phyloP scores from a whole-genome alignment of 176 grass and related monocot species.

The Rhipidocladum racemiflorum region DNA sequence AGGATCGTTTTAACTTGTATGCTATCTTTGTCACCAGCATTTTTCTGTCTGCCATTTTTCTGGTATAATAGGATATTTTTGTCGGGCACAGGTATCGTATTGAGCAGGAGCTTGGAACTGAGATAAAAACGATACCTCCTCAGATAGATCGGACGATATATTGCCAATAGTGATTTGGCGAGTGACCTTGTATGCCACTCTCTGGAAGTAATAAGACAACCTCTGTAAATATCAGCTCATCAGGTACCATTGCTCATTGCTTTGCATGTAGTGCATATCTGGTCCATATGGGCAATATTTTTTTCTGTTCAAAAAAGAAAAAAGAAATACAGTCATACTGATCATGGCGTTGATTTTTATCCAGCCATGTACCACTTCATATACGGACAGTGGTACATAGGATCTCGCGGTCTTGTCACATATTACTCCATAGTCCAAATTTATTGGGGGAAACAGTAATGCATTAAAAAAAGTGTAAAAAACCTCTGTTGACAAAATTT shows the following conservation, averaged over 20 bases:
- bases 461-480: not conserved
- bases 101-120: conserved; percentile 90
- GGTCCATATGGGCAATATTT: not conserved
- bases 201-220: conserved; percentile 49
- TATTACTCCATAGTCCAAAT: not conserved
- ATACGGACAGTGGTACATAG: not conserved
- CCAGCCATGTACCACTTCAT: not conserved
- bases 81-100: conserved; percentile 58
- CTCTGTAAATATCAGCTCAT: conserved; percentile 66
- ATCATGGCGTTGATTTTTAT: not conserved
- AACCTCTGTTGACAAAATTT: not conserved
- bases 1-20: conserved; percentile 95
- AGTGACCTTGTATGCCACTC: conserved; percentile 33
- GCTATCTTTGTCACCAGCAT: not conserved
- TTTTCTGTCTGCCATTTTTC: not conserved
- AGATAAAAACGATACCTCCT: conserved; percentile 89
- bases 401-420: not conserved
- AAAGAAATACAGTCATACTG: not conserved
- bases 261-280: conserved; percentile 6
- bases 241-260: conserved; percentile 50
- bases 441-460: not conserved
- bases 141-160: conserved; percentile 91
- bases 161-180: conserved; percentile 51
- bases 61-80: not conserved
- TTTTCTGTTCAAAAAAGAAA: not conserved